Evolutionary conservation across 1,284 basidiomycete genomes (phyloP).

Genomic region (Moesziomyces parantarcticus): DNA sequence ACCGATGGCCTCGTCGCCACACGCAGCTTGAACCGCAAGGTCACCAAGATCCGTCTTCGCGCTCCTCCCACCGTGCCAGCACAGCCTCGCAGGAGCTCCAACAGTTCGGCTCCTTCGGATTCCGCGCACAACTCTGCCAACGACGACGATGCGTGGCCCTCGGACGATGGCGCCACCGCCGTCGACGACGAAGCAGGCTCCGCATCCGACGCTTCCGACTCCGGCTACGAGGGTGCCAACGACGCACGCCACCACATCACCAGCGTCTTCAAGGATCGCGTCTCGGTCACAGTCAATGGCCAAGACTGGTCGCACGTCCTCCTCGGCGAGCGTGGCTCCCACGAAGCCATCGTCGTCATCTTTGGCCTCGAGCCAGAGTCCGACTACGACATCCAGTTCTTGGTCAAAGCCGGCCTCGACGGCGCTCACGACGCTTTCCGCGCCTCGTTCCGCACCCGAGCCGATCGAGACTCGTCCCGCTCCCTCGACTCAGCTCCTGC

Average conservation of each 20-base stretch:
- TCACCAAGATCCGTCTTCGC: conserved; percentile 50
- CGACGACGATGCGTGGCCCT: conserved; percentile 51
- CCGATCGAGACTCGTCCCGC: conserved; percentile 38
- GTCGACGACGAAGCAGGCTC: conserved; percentile 48
- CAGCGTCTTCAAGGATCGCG: conserved; percentile 49
- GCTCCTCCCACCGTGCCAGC: conserved; percentile 32
- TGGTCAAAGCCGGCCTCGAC: conserved; percentile 46
- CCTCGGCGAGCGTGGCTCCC: conserved; percentile 51
- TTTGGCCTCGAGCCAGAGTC: conserved; percentile 55
- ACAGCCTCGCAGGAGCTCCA: conserved; percentile 35
- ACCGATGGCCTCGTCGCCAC: conserved; percentile 53
- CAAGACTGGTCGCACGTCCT: conserved; percentile 57
- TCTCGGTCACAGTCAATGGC: conserved; percentile 56
- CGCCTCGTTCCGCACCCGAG: conserved; percentile 27
- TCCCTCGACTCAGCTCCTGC: conserved; percentile 20
- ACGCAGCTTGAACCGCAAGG: conserved; percentile 50
- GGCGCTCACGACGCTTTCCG: conserved; percentile 31
- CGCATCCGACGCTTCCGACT: conserved; percentile 51
- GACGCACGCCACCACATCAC: conserved; percentile 28
- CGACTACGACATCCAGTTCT: conserved; percentile 54
- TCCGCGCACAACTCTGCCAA: conserved; percentile 34
- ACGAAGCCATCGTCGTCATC: conserved; percentile 62
- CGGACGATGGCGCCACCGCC: conserved; percentile 51
- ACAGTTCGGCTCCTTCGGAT: conserved; percentile 40
- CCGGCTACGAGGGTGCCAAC: conserved; percentile 30